Conservation (phyloP, 2,329 filamentous ascomycete genomes). For the Trichoderma sp. region DNA sequence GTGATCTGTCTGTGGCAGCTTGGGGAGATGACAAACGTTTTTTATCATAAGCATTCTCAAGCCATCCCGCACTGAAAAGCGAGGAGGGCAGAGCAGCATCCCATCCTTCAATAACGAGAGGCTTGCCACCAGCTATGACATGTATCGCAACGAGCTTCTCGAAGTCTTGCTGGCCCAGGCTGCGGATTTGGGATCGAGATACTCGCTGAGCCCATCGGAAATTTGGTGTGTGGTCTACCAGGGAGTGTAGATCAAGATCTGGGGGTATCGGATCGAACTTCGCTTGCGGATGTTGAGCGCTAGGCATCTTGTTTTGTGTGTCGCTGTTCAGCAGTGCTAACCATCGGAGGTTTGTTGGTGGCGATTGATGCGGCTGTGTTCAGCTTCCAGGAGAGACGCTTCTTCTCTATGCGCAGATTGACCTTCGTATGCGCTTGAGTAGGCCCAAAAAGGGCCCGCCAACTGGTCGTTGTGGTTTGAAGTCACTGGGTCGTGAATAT, state of each 20-base stretch:
- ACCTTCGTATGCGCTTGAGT: not conserved
- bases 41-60: constrained; percentile 73
- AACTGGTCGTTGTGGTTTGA: not conserved
- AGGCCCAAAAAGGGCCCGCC: not conserved
- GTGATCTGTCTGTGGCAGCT: not conserved
- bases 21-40: constrained; percentile 59
- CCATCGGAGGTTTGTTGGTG: not conserved
- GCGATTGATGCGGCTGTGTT: not conserved
- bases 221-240: constrained; percentile 78
- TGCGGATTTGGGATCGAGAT: constrained; percentile 72
- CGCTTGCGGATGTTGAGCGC: constrained; percentile 72
- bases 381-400: not conserved
- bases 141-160: constrained; percentile 82
- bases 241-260: constrained; percentile 70
- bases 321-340: not conserved
- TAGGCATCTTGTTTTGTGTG: constrained; percentile 61
- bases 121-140: constrained; percentile 81
- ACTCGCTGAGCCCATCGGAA: constrained; percentile 86
- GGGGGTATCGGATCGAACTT: constrained; percentile 91
- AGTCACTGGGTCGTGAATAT: not conserved
- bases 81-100: constrained; percentile 69
- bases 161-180: constrained; percentile 74
- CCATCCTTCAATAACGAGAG: constrained; percentile 88
- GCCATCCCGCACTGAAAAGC: constrained; percentile 79
- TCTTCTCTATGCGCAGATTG: not conserved